These are phyloP conservation scores for Smithsoniella earleae DNA, from an alignment of 163 green algal genomes.

Conservation along the genomic window DNA sequence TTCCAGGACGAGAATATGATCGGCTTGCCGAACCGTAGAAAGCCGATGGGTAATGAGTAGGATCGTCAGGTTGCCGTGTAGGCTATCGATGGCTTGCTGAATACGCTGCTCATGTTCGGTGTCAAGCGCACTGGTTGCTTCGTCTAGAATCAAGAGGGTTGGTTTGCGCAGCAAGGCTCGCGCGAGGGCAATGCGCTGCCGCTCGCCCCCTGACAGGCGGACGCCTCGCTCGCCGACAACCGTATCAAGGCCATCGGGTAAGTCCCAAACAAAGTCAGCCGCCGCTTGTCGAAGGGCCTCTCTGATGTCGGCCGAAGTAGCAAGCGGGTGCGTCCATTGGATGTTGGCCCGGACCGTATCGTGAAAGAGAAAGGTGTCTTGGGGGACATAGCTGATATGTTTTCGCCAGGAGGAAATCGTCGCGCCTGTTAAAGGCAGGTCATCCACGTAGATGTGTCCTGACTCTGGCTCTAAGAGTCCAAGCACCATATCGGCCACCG, in stretches of 20 bases:
- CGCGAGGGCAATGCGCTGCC: slow-evolving; percentile 81
- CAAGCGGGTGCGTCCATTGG: too few species aligned
- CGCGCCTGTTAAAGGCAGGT: slow-evolving; percentile 43
- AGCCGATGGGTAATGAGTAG: slow-evolving; percentile 35
- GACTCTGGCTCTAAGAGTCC: slow-evolving; percentile 54
- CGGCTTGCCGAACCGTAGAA: slow-evolving; percentile 47
- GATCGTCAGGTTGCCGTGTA: slow-evolving; percentile 40
- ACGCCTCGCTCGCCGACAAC: slow-evolving; percentile 71
- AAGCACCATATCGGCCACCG: slow-evolving; percentile 42
- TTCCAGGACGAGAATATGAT: slow-evolving; percentile 55
- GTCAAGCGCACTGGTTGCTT: slow-evolving; percentile 85
- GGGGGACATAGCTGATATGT: slow-evolving; percentile 57
- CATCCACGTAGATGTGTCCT: slow-evolving; percentile 46
- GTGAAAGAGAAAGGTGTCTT: slow-evolving; percentile 69
- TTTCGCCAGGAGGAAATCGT: slow-evolving; percentile 43
- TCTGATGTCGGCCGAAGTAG: too few species aligned
- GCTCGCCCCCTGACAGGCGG: slow-evolving; percentile 76
- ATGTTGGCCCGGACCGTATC: slow-evolving; percentile 75
- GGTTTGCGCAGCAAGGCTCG: slow-evolving; percentile 49
- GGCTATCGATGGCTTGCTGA: slow-evolving; percentile 38
- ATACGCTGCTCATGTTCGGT: slow-evolving; percentile 77
- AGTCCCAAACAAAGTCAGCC: too few species aligned
- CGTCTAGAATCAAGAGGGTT: slow-evolving; percentile 44
- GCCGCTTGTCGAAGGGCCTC: too few species aligned
- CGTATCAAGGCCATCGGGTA: too few species aligned